phyloP scores from a whole-genome alignment of 495 filamentous ascomycete genomes.

The Terfezia claveryi region DNA sequence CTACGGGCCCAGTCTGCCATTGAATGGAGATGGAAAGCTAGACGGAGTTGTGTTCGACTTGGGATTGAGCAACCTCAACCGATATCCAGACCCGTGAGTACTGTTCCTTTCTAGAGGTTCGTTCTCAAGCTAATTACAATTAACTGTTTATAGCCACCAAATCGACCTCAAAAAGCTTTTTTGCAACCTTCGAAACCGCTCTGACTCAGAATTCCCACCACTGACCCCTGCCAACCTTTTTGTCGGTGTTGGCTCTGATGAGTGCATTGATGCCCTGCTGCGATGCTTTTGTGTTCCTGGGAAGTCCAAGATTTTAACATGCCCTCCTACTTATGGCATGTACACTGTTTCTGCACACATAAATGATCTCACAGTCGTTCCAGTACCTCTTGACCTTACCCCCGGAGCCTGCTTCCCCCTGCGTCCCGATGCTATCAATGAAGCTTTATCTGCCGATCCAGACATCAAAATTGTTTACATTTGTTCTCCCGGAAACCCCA shows the following conservation, averaged over 20 bases:
- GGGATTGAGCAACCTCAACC: conserved; percentile 59
- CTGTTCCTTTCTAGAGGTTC: not conserved
- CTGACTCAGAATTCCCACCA: conserved; percentile 25
- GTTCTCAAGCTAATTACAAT: not conserved
- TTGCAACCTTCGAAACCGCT: conserved; percentile 67
- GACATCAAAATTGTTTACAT: conserved; percentile 72
- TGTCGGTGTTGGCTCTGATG: conserved; percentile 79
- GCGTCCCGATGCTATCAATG: conserved; percentile 45
- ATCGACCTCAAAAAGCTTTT: conserved; percentile 60
- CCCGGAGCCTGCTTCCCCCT: conserved; percentile 36
- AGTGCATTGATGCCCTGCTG: conserved; percentile 83
- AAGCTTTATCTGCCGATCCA: conserved; percentile 35
- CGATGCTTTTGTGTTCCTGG: conserved; percentile 81
- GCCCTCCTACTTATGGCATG: conserved; percentile 96
- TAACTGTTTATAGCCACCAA: conserved; percentile 41
- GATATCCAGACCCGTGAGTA: conserved; percentile 79
- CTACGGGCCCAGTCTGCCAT: conserved; percentile 50
- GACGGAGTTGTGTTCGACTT: conserved; percentile 24
- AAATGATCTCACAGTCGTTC: conserved; percentile 73
- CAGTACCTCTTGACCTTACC: conserved; percentile 46
- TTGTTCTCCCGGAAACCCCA: conserved; percentile 89
- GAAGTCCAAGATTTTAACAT: conserved; percentile 72
- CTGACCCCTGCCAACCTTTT: conserved; percentile 70
- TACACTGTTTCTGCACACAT: conserved; percentile 81
- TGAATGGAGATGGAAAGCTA: conserved; percentile 12